phyloP scores from a whole-genome alignment of 208 protist species.

The Crithidia fasciculata region DNA sequence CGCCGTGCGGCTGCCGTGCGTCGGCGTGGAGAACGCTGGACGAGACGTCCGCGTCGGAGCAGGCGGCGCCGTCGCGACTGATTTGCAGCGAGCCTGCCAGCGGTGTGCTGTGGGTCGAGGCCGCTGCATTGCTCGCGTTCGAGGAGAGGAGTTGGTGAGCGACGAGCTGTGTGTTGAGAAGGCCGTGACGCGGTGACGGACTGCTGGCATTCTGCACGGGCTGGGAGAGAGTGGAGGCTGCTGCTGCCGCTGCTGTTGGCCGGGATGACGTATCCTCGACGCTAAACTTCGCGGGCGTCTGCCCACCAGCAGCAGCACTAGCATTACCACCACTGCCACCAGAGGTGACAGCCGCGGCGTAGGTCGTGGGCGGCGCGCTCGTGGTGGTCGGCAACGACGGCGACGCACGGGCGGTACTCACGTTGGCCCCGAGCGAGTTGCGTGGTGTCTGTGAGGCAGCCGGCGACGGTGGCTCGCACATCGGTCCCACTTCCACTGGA shows the following conservation, averaged over 20 bases:
- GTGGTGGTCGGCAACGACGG: background rate
- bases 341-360: background rate
- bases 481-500: background rate
- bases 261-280: constrained; percentile 32
- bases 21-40: background rate
- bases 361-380: constrained; percentile 14
- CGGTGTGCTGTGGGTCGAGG: constrained; percentile 32
- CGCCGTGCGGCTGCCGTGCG: background rate
- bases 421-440: background rate
- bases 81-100: constrained; percentile 24
- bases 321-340: background rate
- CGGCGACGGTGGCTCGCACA: background rate
- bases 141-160: constrained; percentile 32
- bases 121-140: constrained; percentile 31
- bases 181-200: constrained; percentile 1
- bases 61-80: constrained; percentile 15
- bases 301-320: background rate
- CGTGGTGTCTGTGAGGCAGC: constrained; percentile 1
- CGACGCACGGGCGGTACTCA: no score
- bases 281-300: constrained; percentile 29
- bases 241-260: background rate
- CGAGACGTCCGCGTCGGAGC: constrained; percentile 10
- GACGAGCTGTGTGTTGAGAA: constrained; percentile 16
- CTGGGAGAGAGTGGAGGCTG: background rate
- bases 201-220: background rate